These are phyloP conservation scores for Rhizopus arrhizus DNA, from an alignment of 371 early-diverging fungal genomes.

Conservation along the genomic window DNA sequence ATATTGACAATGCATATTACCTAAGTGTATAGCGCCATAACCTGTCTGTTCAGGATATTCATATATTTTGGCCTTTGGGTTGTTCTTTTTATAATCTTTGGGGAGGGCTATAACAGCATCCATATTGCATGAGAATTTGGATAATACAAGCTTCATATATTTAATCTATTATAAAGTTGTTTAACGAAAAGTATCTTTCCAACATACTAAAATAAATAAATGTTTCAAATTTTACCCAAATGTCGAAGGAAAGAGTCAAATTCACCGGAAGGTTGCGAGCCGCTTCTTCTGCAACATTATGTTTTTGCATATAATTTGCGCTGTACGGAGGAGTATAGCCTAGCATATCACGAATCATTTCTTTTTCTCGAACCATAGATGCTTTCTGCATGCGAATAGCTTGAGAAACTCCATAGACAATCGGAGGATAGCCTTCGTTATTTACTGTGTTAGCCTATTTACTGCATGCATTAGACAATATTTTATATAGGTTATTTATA, in stretches of 20 bases:
- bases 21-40: slow-evolving; percentile 48
- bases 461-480: background rate
- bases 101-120: slow-evolving; percentile 33
- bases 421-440: slow-evolving; percentile 33
- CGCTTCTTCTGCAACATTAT: background rate
- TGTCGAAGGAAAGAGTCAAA: slow-evolving; percentile 8
- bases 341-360: slow-evolving; percentile 9
- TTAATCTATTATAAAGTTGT: slow-evolving; percentile 14
- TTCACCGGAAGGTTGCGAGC: background rate
- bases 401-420: slow-evolving; percentile 19
- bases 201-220: background rate
- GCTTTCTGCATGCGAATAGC: slow-evolving; percentile 27
- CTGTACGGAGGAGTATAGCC: background rate
- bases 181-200: background rate
- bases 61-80: slow-evolving; percentile 31
- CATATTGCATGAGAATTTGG: slow-evolving; percentile 25
- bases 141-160: slow-evolving; percentile 19
- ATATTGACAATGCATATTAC: slow-evolving; percentile 16
- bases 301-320: background rate
- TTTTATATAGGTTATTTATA: background rate
- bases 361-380: slow-evolving; percentile 22
- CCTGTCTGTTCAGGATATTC: slow-evolving; percentile 51
- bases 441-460: slow-evolving; percentile 34
- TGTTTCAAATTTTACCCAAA: slow-evolving; percentile 12
- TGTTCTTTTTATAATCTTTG: slow-evolving; percentile 34